Conservation (phyloP, 352 stramenopile species). For the Phytophthora niederhauseri region DNA sequence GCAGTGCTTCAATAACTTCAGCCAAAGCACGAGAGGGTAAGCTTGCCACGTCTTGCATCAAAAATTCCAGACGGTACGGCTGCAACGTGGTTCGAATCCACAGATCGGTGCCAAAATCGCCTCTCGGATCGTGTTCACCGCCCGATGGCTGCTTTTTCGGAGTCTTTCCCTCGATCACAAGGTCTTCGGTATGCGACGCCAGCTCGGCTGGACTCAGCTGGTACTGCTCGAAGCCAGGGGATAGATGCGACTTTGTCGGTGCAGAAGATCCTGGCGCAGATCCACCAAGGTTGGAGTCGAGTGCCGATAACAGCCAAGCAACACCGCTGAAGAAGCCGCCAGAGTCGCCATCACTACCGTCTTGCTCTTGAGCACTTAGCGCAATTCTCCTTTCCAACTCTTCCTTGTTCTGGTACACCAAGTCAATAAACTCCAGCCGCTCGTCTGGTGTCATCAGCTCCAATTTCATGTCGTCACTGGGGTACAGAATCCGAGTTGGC, state of each 20-base stretch:
- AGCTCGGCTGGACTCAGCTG: slow-evolving; percentile 47
- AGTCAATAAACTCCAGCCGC: slow-evolving; percentile 55
- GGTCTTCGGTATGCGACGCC: slow-evolving; percentile 53
- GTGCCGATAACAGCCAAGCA: slow-evolving; percentile 71
- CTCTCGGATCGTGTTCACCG: slow-evolving; percentile 19
- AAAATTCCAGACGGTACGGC: slow-evolving; percentile 67
- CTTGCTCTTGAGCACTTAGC: slow-evolving; percentile 40
- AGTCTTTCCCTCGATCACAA: slow-evolving; percentile 44
- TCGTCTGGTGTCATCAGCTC: slow-evolving; percentile 60
- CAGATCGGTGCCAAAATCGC: slow-evolving; percentile 51
- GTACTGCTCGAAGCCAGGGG: slow-evolving; percentile 38
- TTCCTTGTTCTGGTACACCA: slow-evolving; percentile 68
- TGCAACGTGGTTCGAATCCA: slow-evolving; percentile 73
- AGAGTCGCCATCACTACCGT: slow-evolving; percentile 22
- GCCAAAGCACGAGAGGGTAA: slow-evolving; percentile 50
- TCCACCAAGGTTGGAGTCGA: slow-evolving; percentile 54
- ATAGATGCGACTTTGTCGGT: slow-evolving; percentile 27
- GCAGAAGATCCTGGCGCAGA: slow-evolving; percentile 19
- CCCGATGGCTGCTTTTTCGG: slow-evolving; percentile 19
- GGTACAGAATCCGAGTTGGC: slow-evolving; percentile 51
- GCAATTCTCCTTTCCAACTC: slow-evolving; percentile 54
- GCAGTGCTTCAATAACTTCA: slow-evolving; percentile 59
- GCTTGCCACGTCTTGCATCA: slow-evolving; percentile 63
- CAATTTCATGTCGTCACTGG: slow-evolving; percentile 31
- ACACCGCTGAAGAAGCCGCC: slow-evolving; percentile 76